These are phyloP conservation scores for Mercurialis annua DNA, from an alignment of 345 rosid genomes.

Conservation along the genomic window DNA sequence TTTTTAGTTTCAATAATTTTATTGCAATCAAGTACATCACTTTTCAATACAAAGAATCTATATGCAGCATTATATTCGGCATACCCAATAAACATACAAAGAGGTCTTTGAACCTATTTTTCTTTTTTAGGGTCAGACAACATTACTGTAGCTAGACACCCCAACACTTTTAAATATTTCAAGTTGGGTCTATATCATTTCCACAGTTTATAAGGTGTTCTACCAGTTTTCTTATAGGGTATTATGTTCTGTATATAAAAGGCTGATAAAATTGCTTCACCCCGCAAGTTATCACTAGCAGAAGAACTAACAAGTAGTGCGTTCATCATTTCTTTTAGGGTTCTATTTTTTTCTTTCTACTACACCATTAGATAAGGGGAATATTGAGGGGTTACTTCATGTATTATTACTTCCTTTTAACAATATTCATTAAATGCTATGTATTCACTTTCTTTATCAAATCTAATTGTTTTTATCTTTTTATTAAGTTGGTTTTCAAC, in stretches of 20 bases:
- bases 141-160: background rate
- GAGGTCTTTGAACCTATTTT: background rate
- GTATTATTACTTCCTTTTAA: background rate
- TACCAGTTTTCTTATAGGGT: background rate
- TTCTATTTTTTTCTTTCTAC: background rate
- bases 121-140: constrained; percentile 1
- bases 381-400: background rate
- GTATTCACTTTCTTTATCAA: background rate
- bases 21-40: background rate
- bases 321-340: background rate
- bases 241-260: constrained; percentile 2
- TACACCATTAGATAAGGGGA: background rate
- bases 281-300: background rate
- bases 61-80: background rate
- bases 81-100: constrained; percentile 6
- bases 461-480: background rate
- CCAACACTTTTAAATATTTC: background rate
- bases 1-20: background rate
- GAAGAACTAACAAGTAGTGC: background rate
- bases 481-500: background rate
- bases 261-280: background rate
- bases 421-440: background rate
- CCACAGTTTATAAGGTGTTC: background rate
- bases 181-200: background rate
- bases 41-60: background rate